Evolutionary conservation across 352 stramenopile genomes (phyloP).

Genomic region (Pythium diclinum): DNA sequence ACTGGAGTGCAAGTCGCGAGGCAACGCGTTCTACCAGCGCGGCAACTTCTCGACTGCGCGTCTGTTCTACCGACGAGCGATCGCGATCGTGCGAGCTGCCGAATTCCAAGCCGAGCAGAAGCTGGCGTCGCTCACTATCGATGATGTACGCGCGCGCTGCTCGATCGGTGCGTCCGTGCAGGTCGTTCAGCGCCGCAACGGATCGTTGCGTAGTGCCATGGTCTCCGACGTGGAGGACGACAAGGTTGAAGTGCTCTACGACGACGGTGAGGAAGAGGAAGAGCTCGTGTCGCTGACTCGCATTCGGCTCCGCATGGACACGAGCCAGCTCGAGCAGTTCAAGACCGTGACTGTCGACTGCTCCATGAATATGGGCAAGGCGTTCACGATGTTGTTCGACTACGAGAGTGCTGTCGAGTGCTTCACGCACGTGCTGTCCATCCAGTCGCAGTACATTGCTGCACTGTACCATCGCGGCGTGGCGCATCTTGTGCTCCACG

Average conservation of each 20-base stretch:
- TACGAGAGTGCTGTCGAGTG: constrained; percentile 55
- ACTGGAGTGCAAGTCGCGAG: constrained; percentile 41
- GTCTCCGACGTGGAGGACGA: constrained; percentile 57
- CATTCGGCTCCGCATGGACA: constrained; percentile 58
- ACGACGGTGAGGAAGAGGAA: constrained; percentile 41
- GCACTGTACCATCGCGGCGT: constrained; percentile 73
- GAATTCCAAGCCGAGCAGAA: constrained; percentile 46
- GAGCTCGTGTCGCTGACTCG: constrained; percentile 47
- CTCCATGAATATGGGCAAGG: constrained; percentile 83
- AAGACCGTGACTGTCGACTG: constrained; percentile 58
- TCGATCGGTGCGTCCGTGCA: constrained; percentile 57
- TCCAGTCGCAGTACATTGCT: constrained; percentile 42
- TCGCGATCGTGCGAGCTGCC: constrained; percentile 42
- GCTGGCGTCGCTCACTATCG: constrained; percentile 29
- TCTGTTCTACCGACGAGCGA: constrained; percentile 59
- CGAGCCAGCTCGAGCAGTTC: constrained; percentile 44
- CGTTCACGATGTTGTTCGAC: constrained; percentile 50
- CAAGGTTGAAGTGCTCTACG: constrained; percentile 62
- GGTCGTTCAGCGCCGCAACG: constrained; percentile 26
- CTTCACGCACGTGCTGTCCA: constrained; percentile 47
- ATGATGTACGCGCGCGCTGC: constrained; percentile 36
- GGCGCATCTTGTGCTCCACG: constrained; percentile 55
- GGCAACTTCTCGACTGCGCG: constrained; percentile 58
- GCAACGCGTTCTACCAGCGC: constrained; percentile 60
- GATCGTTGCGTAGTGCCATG: constrained; percentile 50